Evolutionary conservation across 2,329 filamentous ascomycete species (phyloP), one percentile per base, ranked within the genome.

Genomic region (Ceratocystiopsis brevicomis): DNA sequence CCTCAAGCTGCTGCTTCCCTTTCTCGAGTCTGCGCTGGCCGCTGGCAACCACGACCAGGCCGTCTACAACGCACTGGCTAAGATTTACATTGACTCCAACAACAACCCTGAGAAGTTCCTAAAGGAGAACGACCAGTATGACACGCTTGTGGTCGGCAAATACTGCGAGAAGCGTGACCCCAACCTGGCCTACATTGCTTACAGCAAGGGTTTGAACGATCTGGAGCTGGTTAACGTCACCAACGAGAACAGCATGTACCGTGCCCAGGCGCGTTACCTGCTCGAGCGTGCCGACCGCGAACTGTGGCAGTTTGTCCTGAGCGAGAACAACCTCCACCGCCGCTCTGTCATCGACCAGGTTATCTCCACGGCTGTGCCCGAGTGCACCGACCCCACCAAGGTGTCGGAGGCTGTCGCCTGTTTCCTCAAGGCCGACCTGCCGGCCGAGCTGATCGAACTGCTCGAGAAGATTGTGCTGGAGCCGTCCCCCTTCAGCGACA

Each of bases 191-290:
- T 94, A 82, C 62, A 94, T 96, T 57, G 83, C 86, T 48, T 98
- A 95, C 61, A 74, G 78, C 54, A 98, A 98, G 69, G 90, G 90
- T 17, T 84, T 95, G 62, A 98, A 98, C 51, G 90, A 98, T 56
- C 65, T 98, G 32, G 92, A 98, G 64, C 73, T 98, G 45, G 88
- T 98, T 62, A 90, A 82, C 61, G 88, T 98, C 56, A 96, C 90
- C 56, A 98, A 96, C 54, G 92, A 98, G 64, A 98, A 98, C 65
- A 79, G 84, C n/a, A 98, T 98, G 90, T 98, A 94, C 72, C 81
- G 87, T 54, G 83, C 83, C n/a, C 90, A 98, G 62, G 88, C 87
- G 46, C 81, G 90, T 35, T 98, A 98, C 61, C 71, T 98, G 19
- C 68, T 98, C 42, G 87, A 95, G 55, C 80, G 90, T 51, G 81